These are phyloP conservation scores for Colletotrichum caudatum DNA, from an alignment of 2,329 filamentous ascomycete species.

Conservation along the genomic window DNA sequence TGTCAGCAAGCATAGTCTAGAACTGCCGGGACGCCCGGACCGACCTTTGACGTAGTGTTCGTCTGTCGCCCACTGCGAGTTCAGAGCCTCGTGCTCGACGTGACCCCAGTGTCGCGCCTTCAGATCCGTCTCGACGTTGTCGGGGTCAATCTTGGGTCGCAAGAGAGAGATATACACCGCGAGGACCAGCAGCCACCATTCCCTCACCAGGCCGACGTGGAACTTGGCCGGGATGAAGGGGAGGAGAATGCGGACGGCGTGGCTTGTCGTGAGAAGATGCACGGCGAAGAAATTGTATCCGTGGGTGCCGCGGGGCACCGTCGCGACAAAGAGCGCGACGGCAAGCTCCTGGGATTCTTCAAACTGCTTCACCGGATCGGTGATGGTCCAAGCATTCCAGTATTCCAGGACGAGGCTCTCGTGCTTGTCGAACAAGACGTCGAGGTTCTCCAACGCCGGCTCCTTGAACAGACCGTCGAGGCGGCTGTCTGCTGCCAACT, in stretches of 20 bases:
- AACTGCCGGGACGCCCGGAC: conserved; percentile 38
- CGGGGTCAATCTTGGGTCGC: conserved; percentile 78
- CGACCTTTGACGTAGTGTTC: conserved; percentile 87
- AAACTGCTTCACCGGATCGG: conserved; percentile 80
- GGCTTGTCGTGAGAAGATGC: conserved; percentile 85
- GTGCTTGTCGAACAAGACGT: conserved; percentile 74
- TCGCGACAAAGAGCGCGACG: conserved; percentile 71
- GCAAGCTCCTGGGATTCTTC: conserved; percentile 75
- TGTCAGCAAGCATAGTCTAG: background rate
- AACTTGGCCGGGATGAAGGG: conserved; percentile 79
- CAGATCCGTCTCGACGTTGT: conserved; percentile 72
- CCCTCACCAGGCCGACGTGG: conserved; percentile 79
- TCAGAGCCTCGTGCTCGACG: conserved; percentile 77
- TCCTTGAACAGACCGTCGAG: conserved; percentile 75
- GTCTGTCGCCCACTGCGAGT: conserved; percentile 76
- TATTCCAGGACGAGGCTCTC: conserved; percentile 83
- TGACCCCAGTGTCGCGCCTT: conserved; percentile 80
- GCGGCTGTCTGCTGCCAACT: conserved; percentile 74
- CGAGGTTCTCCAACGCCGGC: conserved; percentile 72
- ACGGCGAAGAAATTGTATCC: conserved; percentile 87
- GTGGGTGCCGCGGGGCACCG: conserved; percentile 67
- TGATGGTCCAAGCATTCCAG: conserved; percentile 88
- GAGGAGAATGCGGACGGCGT: conserved; percentile 88
- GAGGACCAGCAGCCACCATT: conserved; percentile 91
- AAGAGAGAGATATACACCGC: conserved; percentile 81